A percentile compares a stretch with the other conserved stretches of the same genome.
phyloP scores from a whole-genome alignment of 306 rosid species.

The Trifolium subterraneum region DNA sequence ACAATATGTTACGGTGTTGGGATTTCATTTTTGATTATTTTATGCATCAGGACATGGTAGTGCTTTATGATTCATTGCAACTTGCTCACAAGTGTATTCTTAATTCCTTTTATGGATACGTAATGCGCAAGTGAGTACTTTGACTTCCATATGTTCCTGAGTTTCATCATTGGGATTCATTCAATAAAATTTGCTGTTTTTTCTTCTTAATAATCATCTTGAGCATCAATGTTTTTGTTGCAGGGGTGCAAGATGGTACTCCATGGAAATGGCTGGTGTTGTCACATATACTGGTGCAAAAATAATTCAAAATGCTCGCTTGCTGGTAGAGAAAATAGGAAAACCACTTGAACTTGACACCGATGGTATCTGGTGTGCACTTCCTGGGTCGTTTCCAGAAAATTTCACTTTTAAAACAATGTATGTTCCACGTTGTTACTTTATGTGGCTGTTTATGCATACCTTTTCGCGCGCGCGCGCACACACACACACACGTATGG shows the following conservation, averaged over 20 bases:
- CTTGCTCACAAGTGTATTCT: constrained; percentile 93
- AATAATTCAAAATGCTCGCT: constrained; percentile 95
- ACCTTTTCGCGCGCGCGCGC: background rate
- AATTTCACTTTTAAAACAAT: constrained; percentile 89
- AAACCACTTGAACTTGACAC: constrained; percentile 97
- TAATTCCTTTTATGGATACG: constrained; percentile 93
- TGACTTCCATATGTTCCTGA: constrained; percentile 43
- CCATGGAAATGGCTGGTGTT: constrained; percentile 99
- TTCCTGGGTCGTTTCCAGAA: constrained; percentile 98
- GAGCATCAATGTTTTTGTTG: constrained; percentile 44
- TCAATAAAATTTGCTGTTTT: constrained; percentile 30
- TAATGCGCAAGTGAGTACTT: constrained; percentile 91
- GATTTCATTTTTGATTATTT: constrained; percentile 43
- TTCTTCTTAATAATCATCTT: constrained; percentile 36
- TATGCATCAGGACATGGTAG: constrained; percentile 87
- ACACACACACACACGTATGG: background rate
- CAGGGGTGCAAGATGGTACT: constrained; percentile 99
- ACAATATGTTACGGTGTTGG: constrained; percentile 1
- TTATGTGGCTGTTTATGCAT: constrained; percentile 27
- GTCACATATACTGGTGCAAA: constrained; percentile 99
- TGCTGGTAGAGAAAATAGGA: constrained; percentile 95
- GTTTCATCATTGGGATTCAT: constrained; percentile 29
- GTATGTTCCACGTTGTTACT: constrained; percentile 53
- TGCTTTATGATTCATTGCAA: constrained; percentile 86
- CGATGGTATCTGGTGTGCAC: constrained; percentile 99